Conservation (phyloP, 352 stramenopile species). For the Phytophthora cajani region DNA sequence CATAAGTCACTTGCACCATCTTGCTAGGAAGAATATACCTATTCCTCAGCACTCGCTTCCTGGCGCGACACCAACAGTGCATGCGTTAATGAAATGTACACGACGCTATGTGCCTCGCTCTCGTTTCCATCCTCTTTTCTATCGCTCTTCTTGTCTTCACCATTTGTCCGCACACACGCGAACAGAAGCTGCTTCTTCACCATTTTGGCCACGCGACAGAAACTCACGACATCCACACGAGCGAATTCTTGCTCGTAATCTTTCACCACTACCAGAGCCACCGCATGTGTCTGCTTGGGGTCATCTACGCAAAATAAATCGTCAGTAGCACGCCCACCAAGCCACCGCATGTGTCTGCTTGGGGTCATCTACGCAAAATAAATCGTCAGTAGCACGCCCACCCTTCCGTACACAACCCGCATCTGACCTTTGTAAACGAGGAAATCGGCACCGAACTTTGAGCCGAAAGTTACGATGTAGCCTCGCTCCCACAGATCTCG, state of each 20-base stretch:
- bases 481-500: conserved; percentile 68
- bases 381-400: background rate
- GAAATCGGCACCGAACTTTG: conserved; percentile 87
- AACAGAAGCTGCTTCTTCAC: conserved; percentile 74
- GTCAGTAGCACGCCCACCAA: too few species aligned
- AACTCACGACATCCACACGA: conserved; percentile 62
- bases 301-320: conserved; percentile 29
- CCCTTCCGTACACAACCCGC: background rate
- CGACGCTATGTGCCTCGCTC: conserved; percentile 24
- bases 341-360: conserved; percentile 53
- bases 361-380: conserved; percentile 40
- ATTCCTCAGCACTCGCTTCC: conserved; percentile 29
- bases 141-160: background rate
- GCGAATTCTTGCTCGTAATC: conserved; percentile 47
- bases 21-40: background rate
- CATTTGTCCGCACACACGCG: conserved; percentile 39
- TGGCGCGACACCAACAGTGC: conserved; percentile 56
- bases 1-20: conserved; percentile 7
- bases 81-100: conserved; percentile 72
- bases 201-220: conserved; percentile 77
- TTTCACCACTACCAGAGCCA: conserved; percentile 63
- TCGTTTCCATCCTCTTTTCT: conserved; percentile 1
- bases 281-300: conserved; percentile 52
- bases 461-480: conserved; percentile 74
- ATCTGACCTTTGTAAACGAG: conserved; percentile 75